Evolutionary conservation across 75 land plant species (phyloP).

Genomic region (Sequoia sempervirens): DNA sequence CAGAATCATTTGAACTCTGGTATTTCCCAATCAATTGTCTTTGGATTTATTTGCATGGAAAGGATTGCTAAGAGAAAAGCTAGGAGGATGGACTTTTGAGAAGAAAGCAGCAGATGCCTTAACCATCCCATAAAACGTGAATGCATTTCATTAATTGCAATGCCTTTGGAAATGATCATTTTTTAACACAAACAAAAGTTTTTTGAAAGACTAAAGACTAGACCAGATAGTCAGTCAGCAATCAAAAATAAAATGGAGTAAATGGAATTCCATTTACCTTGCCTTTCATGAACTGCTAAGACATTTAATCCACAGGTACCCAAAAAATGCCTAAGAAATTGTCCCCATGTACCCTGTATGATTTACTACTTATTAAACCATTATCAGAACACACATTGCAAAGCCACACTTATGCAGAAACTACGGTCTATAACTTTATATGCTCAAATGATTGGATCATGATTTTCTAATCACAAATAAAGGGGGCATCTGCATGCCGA

Average conservation of each 20-base stretch:
- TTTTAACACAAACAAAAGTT: neutral
- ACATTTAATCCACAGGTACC: neutral
- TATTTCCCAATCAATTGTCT: neutral
- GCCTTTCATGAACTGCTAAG: neutral
- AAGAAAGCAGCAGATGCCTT: neutral
- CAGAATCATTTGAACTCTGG: neutral
- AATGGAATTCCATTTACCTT: neutral
- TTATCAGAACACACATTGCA: neutral
- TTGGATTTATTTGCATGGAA: neutral
- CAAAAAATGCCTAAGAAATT: neutral
- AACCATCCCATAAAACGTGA: neutral
- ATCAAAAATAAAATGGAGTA: neutral
- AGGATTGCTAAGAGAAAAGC: neutral
- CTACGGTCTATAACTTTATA: neutral
- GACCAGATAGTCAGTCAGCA: neutral
- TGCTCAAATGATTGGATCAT: neutral
- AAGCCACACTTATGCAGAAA: neutral
- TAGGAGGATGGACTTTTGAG: neutral
- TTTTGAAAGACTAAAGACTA: neutral
- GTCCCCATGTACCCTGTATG: neutral
- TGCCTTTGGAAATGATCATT: neutral
- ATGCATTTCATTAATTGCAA: neutral
- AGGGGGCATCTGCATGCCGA: slow-evolving; percentile 51
- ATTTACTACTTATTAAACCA: neutral
- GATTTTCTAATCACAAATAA: slow-evolving; percentile 30